phyloP scores from a whole-genome alignment of 202 grass and related monocot species.

The Brachypodium distachyon region DNA sequence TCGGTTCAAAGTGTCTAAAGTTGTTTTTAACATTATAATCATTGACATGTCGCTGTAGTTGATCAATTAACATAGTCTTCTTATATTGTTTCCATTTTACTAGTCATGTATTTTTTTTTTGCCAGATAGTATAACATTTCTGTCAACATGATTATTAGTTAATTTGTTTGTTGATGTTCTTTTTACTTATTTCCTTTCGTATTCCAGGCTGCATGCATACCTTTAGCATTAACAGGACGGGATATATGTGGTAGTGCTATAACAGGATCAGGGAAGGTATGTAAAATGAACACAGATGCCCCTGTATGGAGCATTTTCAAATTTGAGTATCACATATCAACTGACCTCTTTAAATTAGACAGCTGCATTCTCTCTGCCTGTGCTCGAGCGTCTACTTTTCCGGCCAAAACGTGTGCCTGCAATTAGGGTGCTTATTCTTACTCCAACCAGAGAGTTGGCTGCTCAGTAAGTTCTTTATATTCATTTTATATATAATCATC shows the following conservation, averaged over 20 bases:
- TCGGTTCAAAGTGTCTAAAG: not conserved
- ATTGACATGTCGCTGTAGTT: not conserved
- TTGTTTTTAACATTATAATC: not conserved
- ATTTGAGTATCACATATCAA: not conserved
- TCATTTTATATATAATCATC: not conserved
- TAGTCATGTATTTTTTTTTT: too few species aligned
- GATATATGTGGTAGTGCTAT: conserved; percentile 99
- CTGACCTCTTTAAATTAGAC: conserved; percentile 55
- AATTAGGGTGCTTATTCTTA: conserved; percentile 95
- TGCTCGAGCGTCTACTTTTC: conserved; percentile 88
- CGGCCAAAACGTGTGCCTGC: conserved; percentile 77
- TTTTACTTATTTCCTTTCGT: conserved; percentile 1
- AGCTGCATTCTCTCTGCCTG: conserved; percentile 82
- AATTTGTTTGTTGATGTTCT: not conserved
- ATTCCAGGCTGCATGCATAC: conserved; percentile 86
- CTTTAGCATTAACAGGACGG: conserved; percentile 85
- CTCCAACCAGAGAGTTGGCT: conserved; percentile 87
- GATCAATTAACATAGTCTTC: not conserved
- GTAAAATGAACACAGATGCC: not conserved
- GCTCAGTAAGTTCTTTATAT: conserved; percentile 71
- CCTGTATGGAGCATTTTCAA: conserved; percentile 14
- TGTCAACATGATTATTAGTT: not conserved
- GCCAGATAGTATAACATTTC: too few species aligned
- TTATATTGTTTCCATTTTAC: not conserved
- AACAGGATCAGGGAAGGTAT: conserved; percentile 94